A percentile compares a stretch with the other conserved stretches of the same genome.
These are phyloP conservation scores for Cylindrotheca fusiformis DNA, from an alignment of 108 stramenopile species.

Conservation along the genomic window DNA sequence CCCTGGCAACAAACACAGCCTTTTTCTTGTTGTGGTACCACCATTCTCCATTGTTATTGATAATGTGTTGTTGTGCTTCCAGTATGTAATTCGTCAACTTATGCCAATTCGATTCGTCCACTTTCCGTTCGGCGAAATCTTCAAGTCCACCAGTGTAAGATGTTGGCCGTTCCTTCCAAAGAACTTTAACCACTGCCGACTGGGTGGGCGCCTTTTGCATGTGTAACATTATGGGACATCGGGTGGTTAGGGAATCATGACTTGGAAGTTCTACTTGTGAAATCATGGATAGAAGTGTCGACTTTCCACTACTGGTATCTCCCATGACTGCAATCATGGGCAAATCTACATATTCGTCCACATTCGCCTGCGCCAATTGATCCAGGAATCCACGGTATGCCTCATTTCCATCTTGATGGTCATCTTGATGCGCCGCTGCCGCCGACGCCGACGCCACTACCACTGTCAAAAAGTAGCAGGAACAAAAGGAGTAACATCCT, in stretches of 20 bases:
- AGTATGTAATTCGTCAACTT: background rate
- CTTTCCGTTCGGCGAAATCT: background rate
- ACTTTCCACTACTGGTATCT: no score
- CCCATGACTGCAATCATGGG: constrained; percentile 39
- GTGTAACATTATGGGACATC: constrained; percentile 13
- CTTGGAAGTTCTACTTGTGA: no score
- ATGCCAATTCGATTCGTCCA: constrained; percentile 3
- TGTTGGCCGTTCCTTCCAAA: background rate
- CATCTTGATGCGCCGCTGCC: no score
- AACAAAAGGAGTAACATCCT: no score
- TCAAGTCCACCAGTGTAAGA: background rate
- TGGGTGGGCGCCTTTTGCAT: no score
- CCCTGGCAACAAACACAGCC: background rate
- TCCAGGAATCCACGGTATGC: constrained; percentile 21
- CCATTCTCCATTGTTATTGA: background rate
- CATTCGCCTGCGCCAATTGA: constrained; percentile 11
- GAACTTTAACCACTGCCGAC: background rate
- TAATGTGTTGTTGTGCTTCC: constrained; percentile 3
- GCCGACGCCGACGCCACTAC: no score
- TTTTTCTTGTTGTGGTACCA: no score
- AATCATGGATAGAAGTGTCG: constrained; percentile 9
- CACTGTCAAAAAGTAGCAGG: no score
- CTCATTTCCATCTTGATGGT: no score
- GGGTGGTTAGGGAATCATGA: constrained; percentile 38
- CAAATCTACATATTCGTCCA: constrained; percentile 29